Evolutionary conservation across 306 rosid species (phyloP).

Genomic region (Inga laurina): DNA sequence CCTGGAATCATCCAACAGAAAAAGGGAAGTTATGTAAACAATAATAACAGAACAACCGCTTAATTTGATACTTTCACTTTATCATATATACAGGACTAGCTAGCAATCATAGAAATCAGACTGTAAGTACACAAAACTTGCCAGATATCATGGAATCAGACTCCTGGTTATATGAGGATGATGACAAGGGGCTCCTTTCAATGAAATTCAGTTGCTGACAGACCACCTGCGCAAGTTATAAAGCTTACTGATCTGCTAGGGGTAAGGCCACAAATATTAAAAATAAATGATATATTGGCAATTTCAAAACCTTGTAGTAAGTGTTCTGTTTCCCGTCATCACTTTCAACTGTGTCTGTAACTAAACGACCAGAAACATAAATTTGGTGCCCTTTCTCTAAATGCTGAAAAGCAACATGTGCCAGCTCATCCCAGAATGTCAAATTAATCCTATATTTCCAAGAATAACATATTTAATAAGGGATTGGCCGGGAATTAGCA

Average conservation of each 20-base stretch:
- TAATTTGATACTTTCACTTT: constrained; percentile 6
- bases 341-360: constrained; percentile 68
- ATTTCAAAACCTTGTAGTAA: constrained; percentile 72
- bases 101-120: constrained; percentile 42
- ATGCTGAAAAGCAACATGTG: constrained; percentile 75
- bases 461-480: not conserved
- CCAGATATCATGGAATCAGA: constrained; percentile 43
- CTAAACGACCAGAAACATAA: constrained; percentile 76
- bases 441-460: constrained; percentile 57
- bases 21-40: not conserved
- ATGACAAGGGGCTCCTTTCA: constrained; percentile 48
- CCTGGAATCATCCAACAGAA: constrained; percentile 42
- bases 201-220: constrained; percentile 84
- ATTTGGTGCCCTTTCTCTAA: constrained; percentile 76
- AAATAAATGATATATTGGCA: not conserved
- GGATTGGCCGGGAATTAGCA: not conserved
- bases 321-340: constrained; percentile 77
- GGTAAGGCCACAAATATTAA: not conserved
- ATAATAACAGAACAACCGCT: constrained; percentile 11
- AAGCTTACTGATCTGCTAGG: constrained; percentile 20
- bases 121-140: constrained; percentile 31
- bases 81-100: constrained; percentile 29
- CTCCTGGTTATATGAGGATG: constrained; percentile 46
- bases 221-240: constrained; percentile 58
- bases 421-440: constrained; percentile 93